phyloP scores from a whole-genome alignment of 2,329 filamentous ascomycete genomes.

The Emericellopsis atlantica region DNA sequence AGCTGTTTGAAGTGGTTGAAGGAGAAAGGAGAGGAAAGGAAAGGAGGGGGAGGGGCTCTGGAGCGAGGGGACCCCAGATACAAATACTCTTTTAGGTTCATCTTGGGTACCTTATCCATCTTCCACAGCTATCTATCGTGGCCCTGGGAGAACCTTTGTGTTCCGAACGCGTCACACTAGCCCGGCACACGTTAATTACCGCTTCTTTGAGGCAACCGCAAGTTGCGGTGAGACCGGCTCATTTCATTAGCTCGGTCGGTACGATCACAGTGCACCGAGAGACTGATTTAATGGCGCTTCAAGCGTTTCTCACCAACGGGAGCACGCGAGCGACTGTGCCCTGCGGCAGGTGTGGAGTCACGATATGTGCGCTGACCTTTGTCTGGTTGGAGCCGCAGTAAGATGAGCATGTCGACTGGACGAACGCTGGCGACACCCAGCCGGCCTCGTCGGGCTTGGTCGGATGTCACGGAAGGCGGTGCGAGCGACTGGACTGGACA shows the following conservation, averaged over 20 bases:
- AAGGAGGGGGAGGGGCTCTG: not conserved
- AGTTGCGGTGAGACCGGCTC: too few relatives aligned
- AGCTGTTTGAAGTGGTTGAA: not conserved
- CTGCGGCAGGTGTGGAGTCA: conserved; percentile 1
- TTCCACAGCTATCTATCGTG: too few relatives aligned
- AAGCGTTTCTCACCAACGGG: not conserved
- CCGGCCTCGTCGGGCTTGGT: not conserved
- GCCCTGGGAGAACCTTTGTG: too few relatives aligned
- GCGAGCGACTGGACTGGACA: too few relatives aligned
- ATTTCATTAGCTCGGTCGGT: not conserved
- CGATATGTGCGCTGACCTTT: not conserved
- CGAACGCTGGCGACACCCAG: not conserved
- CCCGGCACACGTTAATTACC: too few relatives aligned
- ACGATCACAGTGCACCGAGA: not conserved
- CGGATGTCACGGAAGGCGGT: not conserved
- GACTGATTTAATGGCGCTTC: not conserved
- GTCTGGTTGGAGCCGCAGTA: not conserved
- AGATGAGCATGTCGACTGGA: not conserved
- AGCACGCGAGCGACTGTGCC: not conserved
- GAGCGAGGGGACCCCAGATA: not conserved
- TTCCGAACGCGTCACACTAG: too few relatives aligned
- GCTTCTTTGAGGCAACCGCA: too few relatives aligned
- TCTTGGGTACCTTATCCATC: not conserved
- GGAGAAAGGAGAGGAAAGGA: not conserved
- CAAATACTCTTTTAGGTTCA: not conserved